Evolutionary conservation across 2,329 filamentous ascomycete species (phyloP).

Genomic region (Phaeosphaeria sp.): DNA sequence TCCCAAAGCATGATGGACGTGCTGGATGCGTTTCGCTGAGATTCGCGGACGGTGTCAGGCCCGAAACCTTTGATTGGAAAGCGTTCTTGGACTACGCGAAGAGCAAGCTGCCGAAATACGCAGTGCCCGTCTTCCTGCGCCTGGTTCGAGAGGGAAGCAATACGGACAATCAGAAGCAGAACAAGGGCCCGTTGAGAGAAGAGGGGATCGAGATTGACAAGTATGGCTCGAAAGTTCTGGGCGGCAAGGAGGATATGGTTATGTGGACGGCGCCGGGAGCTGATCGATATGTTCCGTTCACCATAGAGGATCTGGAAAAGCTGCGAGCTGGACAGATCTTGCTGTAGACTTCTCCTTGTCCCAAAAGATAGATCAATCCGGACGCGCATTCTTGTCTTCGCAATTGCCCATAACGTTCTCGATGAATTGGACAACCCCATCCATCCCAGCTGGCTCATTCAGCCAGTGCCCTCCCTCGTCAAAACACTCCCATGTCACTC

Average conservation of each 20-base stretch:
- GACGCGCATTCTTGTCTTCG: background rate
- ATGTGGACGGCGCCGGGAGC: slow-evolving; percentile 36
- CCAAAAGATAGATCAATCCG: background rate
- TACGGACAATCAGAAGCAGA: slow-evolving; percentile 80
- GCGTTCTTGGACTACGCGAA: slow-evolving; percentile 29
- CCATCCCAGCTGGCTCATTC: slow-evolving; percentile 56
- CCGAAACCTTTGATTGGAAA: slow-evolving; percentile 32
- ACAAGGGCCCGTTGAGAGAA: slow-evolving; percentile 71
- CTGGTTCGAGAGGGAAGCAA: slow-evolving; percentile 64
- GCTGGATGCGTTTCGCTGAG: slow-evolving; percentile 62
- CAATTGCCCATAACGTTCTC: background rate
- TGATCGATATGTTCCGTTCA: slow-evolving; percentile 32
- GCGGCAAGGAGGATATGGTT: slow-evolving; percentile 31
- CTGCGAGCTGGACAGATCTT: slow-evolving; percentile 25
- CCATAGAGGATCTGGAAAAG: slow-evolving; percentile 21
- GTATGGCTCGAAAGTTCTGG: slow-evolving; percentile 34
- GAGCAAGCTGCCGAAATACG: slow-evolving; percentile 68
- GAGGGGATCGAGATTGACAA: slow-evolving; percentile 67
- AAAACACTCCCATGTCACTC: slow-evolving; percentile 52
- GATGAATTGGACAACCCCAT: slow-evolving; percentile 50
- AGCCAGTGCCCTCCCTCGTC: slow-evolving; percentile 55
- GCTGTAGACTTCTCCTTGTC: slow-evolving; percentile 6
- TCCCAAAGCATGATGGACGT: slow-evolving; percentile 58
- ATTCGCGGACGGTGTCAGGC: slow-evolving; percentile 54
- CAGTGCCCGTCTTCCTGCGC: slow-evolving; percentile 75